Conservation (phyloP, 1,139 yeast genomes). For the Protomyces gravidus region DNA sequence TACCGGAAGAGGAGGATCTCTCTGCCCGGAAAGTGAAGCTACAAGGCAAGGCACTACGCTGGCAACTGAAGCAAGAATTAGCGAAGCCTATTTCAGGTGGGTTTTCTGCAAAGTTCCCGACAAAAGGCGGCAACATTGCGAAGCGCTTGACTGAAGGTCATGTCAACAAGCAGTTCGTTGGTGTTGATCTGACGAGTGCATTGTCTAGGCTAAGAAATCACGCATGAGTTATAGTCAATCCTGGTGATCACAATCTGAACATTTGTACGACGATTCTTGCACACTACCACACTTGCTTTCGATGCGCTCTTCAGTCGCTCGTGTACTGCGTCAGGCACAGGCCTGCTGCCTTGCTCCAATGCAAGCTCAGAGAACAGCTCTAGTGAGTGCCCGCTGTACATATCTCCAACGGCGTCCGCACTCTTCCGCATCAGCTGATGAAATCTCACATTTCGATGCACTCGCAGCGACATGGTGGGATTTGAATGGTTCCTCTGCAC, state of each 20-base stretch:
- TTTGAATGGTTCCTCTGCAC: conserved; percentile 83
- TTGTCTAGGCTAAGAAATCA: conserved; percentile 38
- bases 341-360: neutral
- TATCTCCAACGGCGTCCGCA: neutral
- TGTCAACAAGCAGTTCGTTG: conserved; percentile 65
- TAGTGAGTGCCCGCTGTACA: neutral
- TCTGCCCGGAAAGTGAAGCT: conserved; percentile 38
- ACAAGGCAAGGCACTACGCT: conserved; percentile 48
- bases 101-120: conserved; percentile 52
- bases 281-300: too few relatives aligned
- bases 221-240: neutral
- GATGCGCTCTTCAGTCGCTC: neutral
- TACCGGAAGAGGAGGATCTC: conserved; percentile 47
- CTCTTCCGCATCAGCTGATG: conserved; percentile 42
- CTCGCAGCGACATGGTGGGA: conserved; percentile 97
- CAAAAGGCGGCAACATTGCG: conserved; percentile 85
- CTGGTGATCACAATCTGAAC: neutral
- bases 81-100: conserved; percentile 62
- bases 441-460: conserved; percentile 73
- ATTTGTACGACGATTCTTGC: too few relatives aligned
- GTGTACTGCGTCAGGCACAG: neutral
- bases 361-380: neutral
- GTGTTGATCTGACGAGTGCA: conserved; percentile 66
- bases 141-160: conserved; percentile 72
- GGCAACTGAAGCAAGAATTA: conserved; percentile 56